phyloP scores from a whole-genome alignment of 768 basidiomycete species.

The Xerocomellus intermedius region DNA sequence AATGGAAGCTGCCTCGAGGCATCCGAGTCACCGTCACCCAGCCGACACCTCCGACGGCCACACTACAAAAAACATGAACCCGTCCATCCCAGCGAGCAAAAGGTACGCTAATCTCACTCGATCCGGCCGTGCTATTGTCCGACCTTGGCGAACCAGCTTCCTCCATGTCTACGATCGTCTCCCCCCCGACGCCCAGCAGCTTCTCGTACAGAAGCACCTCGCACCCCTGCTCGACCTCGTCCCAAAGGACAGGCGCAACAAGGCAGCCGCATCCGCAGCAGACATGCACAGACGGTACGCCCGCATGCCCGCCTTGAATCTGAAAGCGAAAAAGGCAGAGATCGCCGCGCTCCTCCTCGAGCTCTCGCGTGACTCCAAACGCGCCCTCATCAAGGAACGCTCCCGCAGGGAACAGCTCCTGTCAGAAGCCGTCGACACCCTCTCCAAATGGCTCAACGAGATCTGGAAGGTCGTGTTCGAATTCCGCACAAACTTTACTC shows the following conservation, averaged over 20 bases:
- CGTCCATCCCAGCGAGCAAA: not conserved
- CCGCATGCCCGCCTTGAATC: slow-evolving; percentile 48
- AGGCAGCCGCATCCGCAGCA: slow-evolving; percentile 41
- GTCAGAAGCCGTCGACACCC: slow-evolving; percentile 51
- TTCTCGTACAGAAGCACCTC: slow-evolving; percentile 50
- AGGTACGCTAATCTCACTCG: slow-evolving; percentile 3
- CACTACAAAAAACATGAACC: too few species aligned
- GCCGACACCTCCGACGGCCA: too few species aligned
- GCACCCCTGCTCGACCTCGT: slow-evolving; percentile 46
- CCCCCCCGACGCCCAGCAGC: slow-evolving; percentile 51
- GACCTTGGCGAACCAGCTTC: slow-evolving; percentile 36
- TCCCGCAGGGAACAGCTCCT: slow-evolving; percentile 56
- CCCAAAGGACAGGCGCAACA: slow-evolving; percentile 37
- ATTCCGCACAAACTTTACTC: slow-evolving; percentile 46
- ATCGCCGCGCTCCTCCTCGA: slow-evolving; percentile 52
- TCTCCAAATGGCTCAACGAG: slow-evolving; percentile 58
- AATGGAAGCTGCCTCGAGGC: slow-evolving; percentile 53
- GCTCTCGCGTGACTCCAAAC: slow-evolving; percentile 52
- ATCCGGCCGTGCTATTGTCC: not conserved
- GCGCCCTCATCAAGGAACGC: slow-evolving; percentile 49
- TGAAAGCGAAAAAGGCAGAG: slow-evolving; percentile 54
- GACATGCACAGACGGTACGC: slow-evolving; percentile 39
- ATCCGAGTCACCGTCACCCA: not conserved
- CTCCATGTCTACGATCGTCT: slow-evolving; percentile 46
- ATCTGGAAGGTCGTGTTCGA: slow-evolving; percentile 66